Percentiles rank a stretch among this genome's conserved stretches.
phyloP scores from a whole-genome alignment of 78 protist genomes.

The Protostelium mycophagum region DNA sequence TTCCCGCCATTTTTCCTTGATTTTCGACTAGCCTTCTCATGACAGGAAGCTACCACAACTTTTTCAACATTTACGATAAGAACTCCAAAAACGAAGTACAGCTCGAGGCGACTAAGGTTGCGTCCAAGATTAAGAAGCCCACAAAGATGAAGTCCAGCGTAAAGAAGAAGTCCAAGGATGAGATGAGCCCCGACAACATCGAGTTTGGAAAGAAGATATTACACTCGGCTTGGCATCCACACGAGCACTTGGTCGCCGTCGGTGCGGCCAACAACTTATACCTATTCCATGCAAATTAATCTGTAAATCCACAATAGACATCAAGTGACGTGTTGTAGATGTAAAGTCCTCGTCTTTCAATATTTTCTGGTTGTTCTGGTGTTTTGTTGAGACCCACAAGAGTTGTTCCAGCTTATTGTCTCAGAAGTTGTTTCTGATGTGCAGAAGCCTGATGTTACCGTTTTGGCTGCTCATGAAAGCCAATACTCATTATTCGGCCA shows the following conservation, averaged over 20 bases:
- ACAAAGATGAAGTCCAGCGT: slow-evolving; percentile 52
- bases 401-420: too few relatives aligned
- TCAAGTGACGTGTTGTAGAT: too few relatives aligned
- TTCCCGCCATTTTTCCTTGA: neutral
- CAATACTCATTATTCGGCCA: too few relatives aligned
- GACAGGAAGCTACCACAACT: slow-evolving; percentile 81
- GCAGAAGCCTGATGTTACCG: too few relatives aligned
- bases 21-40: slow-evolving; percentile 6
- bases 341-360: too few relatives aligned
- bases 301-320: too few relatives aligned
- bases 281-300: slow-evolving; percentile 31
- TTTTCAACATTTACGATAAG: slow-evolving; percentile 71
- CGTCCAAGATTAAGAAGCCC: slow-evolving; percentile 37
- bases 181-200: slow-evolving; percentile 7
- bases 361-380: too few relatives aligned
- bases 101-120: slow-evolving; percentile 54
- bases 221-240: slow-evolving; percentile 64
- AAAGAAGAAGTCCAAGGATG: slow-evolving; percentile 45
- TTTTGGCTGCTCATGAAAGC: too few relatives aligned
- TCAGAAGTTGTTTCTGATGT: too few relatives aligned
- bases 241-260: slow-evolving; percentile 52
- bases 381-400: too few relatives aligned
- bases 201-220: slow-evolving; percentile 55
- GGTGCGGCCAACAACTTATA: slow-evolving; percentile 64
- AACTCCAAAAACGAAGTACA: slow-evolving; percentile 46